Base-by-base conservation (phyloP, 2,329 filamentous ascomycete genomes). In the Pseudocercospora crystallina region DNA sequence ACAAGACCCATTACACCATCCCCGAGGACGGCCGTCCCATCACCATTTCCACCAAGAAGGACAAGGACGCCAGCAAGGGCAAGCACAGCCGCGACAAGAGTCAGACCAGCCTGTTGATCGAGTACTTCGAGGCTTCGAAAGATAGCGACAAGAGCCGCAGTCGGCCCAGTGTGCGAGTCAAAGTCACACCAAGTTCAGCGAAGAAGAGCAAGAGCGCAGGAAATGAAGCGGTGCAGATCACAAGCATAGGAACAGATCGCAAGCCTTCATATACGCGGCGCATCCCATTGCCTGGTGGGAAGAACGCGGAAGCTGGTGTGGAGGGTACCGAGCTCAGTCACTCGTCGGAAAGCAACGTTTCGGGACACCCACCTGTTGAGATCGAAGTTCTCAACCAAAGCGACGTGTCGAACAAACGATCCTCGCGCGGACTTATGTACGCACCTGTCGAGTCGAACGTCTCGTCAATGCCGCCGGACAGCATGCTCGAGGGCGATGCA, bases 71-170 rank as follows among this genome's bases (percentile, higher is more conserved):
- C 69, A 79, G 68, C 73, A 77, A 57, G 69, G 73, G 78, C 55
- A 71, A 54, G 79, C 70, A 71, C 78, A 71, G 68, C 71, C 75
- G 65, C 67, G 72, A 66, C 71, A 80, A 82, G 62, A 95, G 89
- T 39, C 90, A 95, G 74, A 95, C 91, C 33, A 95, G 89, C 49
- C 79, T 96, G 60, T 78, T 96, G 63, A 96, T 96, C 65, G 91
- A 96, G 73, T 96, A 95, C 72, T 96, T 95, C 65, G 91, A 96
- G 73, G 88, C 84, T 60, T 83, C 85, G 57, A 91, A 89, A 69
- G 74, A 80, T 49, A 78, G 77, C 62, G 77, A 72, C 64, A 78
- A 73, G 64, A 74, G 77, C 31, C 80, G 83, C 61, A 85, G 87
- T 62, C 85, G 87, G 61, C 90, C 91, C 10, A 95, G 90, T 68